Evolutionary conservation across 106 monocot species (phyloP).

Genomic region (Acorus gramineus): DNA sequence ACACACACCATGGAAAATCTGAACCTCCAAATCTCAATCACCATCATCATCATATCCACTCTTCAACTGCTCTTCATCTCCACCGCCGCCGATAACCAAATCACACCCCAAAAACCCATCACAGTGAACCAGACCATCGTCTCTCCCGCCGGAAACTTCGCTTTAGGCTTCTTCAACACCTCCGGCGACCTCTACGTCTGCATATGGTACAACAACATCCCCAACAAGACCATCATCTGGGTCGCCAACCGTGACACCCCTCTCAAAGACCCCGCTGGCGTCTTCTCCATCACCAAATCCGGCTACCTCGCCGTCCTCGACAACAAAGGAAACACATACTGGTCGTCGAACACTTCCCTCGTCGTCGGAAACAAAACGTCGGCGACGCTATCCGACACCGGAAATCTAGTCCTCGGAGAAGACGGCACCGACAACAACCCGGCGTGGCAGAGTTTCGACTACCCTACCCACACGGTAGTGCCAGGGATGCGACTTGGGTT

Average conservation of each 20-base stretch:
- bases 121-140: too few relatives aligned
- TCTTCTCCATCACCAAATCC: constrained; percentile 11
- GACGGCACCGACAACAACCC: background rate
- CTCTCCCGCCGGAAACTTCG: too few relatives aligned
- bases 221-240: constrained; percentile 27
- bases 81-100: too few relatives aligned
- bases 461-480: constrained; percentile 11
- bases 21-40: too few relatives aligned
- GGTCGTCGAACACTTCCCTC: constrained; percentile 20
- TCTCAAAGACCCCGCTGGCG: constrained; percentile 8
- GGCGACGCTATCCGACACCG: constrained; percentile 11
- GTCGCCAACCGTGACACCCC: constrained; percentile 52
- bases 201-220: constrained; percentile 40
- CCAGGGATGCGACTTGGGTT: constrained; percentile 6
- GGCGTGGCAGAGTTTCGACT: constrained; percentile 27
- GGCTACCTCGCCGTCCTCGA: constrained; percentile 27
- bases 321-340: constrained; percentile 1
- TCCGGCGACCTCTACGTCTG: constrained; percentile 33
- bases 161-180: background rate
- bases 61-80: too few relatives aligned
- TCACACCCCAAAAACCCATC: too few relatives aligned
- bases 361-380: constrained; percentile 2
- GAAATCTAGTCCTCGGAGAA: constrained; percentile 21
- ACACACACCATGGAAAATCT: too few relatives aligned
- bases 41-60: too few relatives aligned